These are phyloP conservation scores for Sutorius australiensis DNA, from an alignment of 768 basidiomycete genomes.

Conservation along the genomic window DNA sequence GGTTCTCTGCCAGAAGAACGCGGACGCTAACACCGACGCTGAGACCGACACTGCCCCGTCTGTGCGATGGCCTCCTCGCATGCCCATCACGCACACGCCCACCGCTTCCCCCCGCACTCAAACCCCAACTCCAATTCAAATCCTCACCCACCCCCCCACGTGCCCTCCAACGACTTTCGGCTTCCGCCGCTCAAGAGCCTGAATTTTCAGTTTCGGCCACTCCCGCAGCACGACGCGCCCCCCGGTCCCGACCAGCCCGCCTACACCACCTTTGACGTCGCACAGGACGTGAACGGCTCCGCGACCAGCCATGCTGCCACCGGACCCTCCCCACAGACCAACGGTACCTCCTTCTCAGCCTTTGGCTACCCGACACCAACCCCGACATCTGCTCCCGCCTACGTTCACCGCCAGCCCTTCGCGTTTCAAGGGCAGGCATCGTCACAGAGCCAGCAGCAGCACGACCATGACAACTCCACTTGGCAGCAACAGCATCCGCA, in stretches of 20 bases:
- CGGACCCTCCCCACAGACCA: slow-evolving; percentile 2
- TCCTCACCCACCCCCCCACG: slow-evolving; percentile 33
- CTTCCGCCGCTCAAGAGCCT: slow-evolving; percentile 73
- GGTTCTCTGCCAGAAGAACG: slow-evolving; percentile 1
- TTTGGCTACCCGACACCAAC: slow-evolving; percentile 25
- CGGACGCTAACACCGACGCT: slow-evolving; percentile 1
- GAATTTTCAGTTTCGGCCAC: slow-evolving; percentile 50
- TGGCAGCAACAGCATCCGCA: slow-evolving; percentile 28
- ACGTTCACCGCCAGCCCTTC: slow-evolving; percentile 21
- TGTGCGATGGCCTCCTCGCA: slow-evolving; percentile 46
- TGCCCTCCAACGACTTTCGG: slow-evolving; percentile 45
- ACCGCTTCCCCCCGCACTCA: slow-evolving; percentile 14
- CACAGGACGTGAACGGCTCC: slow-evolving; percentile 14
- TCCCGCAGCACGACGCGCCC: slow-evolving; percentile 22
- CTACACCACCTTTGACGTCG: slow-evolving; percentile 19
- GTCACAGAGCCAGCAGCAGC: slow-evolving; percentile 19
- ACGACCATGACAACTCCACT: slow-evolving; percentile 15
- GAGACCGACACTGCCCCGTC: slow-evolving; percentile 3
- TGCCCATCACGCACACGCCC: slow-evolving; percentile 33
- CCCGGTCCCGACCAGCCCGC: slow-evolving; percentile 9
- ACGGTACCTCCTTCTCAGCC: slow-evolving; percentile 16
- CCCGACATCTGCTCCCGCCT: slow-evolving; percentile 17
- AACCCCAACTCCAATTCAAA: slow-evolving; percentile 26
- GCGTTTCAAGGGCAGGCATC: slow-evolving; percentile 17
- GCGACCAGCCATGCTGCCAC: background rate